phyloP scores from a whole-genome alignment of 2,329 filamentous ascomycete species.

The Akanthomyces lecanii region DNA sequence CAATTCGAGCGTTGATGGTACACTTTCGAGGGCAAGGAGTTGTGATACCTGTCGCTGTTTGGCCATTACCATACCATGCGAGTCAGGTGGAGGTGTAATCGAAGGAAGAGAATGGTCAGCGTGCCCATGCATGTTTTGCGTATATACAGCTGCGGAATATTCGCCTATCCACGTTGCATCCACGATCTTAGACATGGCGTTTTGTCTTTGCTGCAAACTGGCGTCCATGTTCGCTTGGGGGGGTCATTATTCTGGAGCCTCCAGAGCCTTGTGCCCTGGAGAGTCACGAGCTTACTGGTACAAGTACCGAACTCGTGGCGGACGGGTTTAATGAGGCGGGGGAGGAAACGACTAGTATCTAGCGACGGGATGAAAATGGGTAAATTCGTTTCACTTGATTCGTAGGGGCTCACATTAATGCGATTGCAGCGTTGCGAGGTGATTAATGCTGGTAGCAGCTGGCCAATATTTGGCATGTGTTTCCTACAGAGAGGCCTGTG shows the following conservation, averaged over 20 bases:
- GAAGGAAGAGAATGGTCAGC: background rate
- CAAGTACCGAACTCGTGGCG: too few relatives aligned
- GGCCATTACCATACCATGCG: too few relatives aligned
- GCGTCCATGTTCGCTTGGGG: background rate
- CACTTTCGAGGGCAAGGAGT: too few relatives aligned
- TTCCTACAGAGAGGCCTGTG: too few relatives aligned
- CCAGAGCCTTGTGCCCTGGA: too few relatives aligned
- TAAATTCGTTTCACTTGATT: background rate
- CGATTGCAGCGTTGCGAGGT: background rate
- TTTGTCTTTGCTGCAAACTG: slow-evolving; percentile 12
- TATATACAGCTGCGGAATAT: background rate
- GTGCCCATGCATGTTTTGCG: background rate
- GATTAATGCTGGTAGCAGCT: background rate
- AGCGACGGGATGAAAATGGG: background rate
- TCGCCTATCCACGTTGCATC: background rate
- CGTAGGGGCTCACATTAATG: background rate
- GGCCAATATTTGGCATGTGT: too few relatives aligned
- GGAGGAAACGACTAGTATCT: background rate
- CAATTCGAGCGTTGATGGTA: background rate
- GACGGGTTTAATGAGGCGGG: background rate
- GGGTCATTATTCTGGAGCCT: too few relatives aligned
- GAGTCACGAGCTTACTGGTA: too few relatives aligned
- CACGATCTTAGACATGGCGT: slow-evolving; percentile 13
- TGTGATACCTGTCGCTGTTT: too few relatives aligned
- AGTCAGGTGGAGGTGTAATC: background rate